Conservation (phyloP, 352 stramenopile genomes). For the Phytopythium aichiense region DNA sequence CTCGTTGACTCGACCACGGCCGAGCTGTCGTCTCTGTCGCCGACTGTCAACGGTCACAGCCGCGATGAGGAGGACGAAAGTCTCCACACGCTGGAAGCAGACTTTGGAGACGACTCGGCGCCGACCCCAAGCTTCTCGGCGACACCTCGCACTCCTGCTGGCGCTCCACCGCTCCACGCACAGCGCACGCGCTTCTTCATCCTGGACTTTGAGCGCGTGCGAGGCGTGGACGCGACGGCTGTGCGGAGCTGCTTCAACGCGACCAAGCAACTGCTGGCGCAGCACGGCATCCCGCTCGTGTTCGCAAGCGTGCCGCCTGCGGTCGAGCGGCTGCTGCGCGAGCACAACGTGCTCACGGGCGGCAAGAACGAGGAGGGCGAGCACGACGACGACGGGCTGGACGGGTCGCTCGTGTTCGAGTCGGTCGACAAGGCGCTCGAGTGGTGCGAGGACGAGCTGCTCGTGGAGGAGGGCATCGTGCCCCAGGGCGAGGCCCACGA, state of each 20-base stretch:
- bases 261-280: slow-evolving; percentile 73
- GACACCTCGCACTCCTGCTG: slow-evolving; percentile 24
- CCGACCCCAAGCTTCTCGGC: slow-evolving; percentile 35
- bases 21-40: neutral
- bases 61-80: neutral
- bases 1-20: slow-evolving; percentile 35
- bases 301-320: slow-evolving; percentile 68
- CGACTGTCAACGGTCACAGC: neutral
- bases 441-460: slow-evolving; percentile 84
- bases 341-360: slow-evolving; percentile 64
- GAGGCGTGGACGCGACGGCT: slow-evolving; percentile 86
- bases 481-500: slow-evolving; percentile 55
- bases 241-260: slow-evolving; percentile 86
- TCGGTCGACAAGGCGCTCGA: slow-evolving; percentile 80
- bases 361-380: neutral
- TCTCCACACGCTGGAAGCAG: slow-evolving; percentile 3
- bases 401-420: slow-evolving; percentile 78
- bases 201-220: slow-evolving; percentile 86
- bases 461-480: slow-evolving; percentile 63
- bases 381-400: slow-evolving; percentile 30
- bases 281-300: slow-evolving; percentile 74
- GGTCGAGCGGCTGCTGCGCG: slow-evolving; percentile 67
- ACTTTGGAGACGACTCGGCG: neutral
- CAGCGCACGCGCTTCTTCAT: slow-evolving; percentile 85
- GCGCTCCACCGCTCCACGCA: slow-evolving; percentile 39